Percentiles rank a stretch among this genome's conserved stretches.
phyloP scores from a whole-genome alignment of 305 asterid species.

The Solanum hybrid region DNA sequence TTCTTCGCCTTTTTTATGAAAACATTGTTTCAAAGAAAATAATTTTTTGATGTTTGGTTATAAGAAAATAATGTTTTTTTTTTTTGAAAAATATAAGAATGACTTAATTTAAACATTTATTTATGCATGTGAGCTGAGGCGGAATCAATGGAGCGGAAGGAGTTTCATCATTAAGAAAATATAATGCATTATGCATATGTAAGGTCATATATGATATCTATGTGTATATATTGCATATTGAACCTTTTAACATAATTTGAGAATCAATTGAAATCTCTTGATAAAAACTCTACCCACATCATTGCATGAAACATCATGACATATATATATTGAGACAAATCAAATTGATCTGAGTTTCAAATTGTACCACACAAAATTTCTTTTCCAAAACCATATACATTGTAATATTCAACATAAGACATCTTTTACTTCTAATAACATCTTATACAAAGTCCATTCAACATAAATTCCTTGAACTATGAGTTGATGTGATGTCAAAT shows the following conservation, averaged over 20 bases:
- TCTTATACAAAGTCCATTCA: background rate
- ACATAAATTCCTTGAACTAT: background rate
- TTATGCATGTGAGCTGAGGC: background rate
- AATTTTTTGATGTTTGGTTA: background rate
- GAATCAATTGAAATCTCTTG: background rate
- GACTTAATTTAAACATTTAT: background rate
- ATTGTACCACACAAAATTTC: background rate
- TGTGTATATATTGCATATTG: background rate
- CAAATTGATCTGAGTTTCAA: background rate
- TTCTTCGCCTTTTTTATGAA: background rate
- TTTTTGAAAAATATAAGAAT: background rate
- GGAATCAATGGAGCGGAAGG: background rate
- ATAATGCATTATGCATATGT: background rate
- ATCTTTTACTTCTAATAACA: background rate
- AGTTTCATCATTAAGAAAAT: background rate
- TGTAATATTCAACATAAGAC: background rate
- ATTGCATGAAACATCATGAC: background rate
- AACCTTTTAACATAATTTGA: background rate
- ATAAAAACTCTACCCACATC: no score
- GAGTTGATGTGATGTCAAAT: background rate
- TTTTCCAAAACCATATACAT: background rate
- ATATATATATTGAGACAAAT: background rate
- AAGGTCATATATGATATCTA: background rate
- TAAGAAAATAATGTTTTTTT: background rate
- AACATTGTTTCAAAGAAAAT: background rate